Base-by-base conservation (phyloP, 805 yeast genomes). In the Candida multigemmis region DNA sequence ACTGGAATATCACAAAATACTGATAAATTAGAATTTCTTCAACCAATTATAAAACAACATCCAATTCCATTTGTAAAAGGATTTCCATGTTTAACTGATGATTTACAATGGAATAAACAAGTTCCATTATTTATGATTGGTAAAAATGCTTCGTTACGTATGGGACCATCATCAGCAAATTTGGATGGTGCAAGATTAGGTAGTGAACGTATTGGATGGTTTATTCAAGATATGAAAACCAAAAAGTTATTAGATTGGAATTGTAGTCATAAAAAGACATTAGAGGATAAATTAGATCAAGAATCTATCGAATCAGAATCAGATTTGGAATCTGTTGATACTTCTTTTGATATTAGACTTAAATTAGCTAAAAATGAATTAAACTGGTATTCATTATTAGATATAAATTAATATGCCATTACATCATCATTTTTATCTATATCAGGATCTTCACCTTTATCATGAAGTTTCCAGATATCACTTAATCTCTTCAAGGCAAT, bases 151-250 rank as follows among this genome's bases (percentile, higher is more conserved):
- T 52, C 57, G 23, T 37, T 64, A 12, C 40, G 53, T 23, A 51
- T 59, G 27, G 69, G 70, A 1, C 69, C 70, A 1, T 54, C 67
- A 0, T 51, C 65, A 12, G 69, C 70, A 2, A 65, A 65, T 30
- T 40, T 64, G 22, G 69, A 61, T 28, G 71, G 70, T 3, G 69
- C 68, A 1, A 36, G 71, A 19, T 33, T 53, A 8, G 66, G 67
- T 3, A 67, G 68, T 1, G 71, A 64, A 34, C 35, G 69, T 26
- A 49, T 62, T 16, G 68, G 68, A 3, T 56, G 65, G 65, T 47
- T 37, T 27, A 25, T 46, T 6, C 52, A 48, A 28, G 48, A 41
- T 15, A 20, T 37, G 16, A 33, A 33, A 24, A 26, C 35, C 11
- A 22, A 24, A 19, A 33, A 37, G 4, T 26, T 31, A 17, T 28